These are phyloP conservation scores for Fraxinus sp. DNA, from an alignment of 305 asterid species.

Conservation along the genomic window DNA sequence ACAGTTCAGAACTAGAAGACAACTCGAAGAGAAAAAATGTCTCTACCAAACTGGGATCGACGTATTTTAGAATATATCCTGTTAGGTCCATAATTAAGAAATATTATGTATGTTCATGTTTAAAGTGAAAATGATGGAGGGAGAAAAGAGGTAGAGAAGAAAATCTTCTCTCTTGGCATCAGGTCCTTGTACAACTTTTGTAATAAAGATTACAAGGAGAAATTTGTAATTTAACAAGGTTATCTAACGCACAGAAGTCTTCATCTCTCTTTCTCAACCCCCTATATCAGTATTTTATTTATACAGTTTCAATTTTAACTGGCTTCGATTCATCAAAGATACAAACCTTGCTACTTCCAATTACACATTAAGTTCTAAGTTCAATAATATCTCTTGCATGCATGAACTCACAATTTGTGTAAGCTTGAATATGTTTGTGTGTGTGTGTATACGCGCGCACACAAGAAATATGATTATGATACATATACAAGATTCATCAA, in stretches of 20 bases:
- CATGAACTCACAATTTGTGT: not conserved
- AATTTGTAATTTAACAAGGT: slow-evolving; percentile 24
- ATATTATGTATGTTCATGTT: slow-evolving; percentile 24
- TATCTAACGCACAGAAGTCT: slow-evolving; percentile 16
- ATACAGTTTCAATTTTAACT: no score
- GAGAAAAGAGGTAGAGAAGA: not conserved
- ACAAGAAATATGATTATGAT: not conserved
- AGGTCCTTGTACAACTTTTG: slow-evolving; percentile 43
- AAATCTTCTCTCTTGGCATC: slow-evolving; percentile 20
- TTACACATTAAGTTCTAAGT: not conserved
- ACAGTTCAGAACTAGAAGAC: slow-evolving; percentile 48
- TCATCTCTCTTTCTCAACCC: not conserved
- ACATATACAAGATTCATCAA: not conserved
- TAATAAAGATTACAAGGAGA: slow-evolving; percentile 38
- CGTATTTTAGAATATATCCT: slow-evolving; percentile 26
- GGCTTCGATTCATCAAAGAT: not conserved
- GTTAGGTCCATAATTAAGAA: slow-evolving; percentile 17
- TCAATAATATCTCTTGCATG: not conserved
- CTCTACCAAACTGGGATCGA: slow-evolving; percentile 30
- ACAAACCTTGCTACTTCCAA: not conserved
- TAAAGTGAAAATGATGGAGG: slow-evolving; percentile 25
- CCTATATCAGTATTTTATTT: not conserved
- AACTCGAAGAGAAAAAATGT: slow-evolving; percentile 49
- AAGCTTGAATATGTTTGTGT: not conserved
- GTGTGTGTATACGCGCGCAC: not conserved